A percentile compares a stretch with the other conserved stretches of the same genome.
Conservation (phyloP, 768 basidiomycete species). For the Grammothele lineata region DNA sequence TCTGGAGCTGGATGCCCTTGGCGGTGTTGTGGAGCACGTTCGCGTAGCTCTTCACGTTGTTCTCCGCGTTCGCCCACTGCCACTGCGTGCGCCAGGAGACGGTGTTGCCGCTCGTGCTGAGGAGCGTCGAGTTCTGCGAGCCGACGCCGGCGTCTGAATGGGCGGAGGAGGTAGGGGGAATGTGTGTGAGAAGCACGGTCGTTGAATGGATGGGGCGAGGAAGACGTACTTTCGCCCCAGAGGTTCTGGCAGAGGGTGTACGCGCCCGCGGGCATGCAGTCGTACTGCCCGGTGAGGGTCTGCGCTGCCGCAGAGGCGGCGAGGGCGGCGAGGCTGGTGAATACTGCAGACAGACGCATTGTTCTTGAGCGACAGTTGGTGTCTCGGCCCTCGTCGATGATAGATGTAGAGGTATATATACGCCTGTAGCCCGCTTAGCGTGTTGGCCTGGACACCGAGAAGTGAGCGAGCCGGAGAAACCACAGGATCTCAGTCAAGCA, state of each 20-base stretch:
- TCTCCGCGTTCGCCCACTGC: constrained; percentile 46
- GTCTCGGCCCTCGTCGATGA: no score
- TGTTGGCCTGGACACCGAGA: no score
- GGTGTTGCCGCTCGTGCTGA: constrained; percentile 32
- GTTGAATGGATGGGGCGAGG: background rate
- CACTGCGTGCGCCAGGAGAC: constrained; percentile 53
- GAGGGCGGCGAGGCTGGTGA: constrained; percentile 9
- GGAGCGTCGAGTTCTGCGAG: constrained; percentile 44
- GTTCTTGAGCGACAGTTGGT: background rate
- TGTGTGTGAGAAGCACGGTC: no score
- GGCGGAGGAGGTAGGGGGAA: background rate
- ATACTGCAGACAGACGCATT: constrained; percentile 7
- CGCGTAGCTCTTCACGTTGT: constrained; percentile 56
- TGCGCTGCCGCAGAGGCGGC: constrained; percentile 26
- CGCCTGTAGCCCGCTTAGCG: no score
- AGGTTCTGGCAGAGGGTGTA: constrained; percentile 56
- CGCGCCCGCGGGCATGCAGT: constrained; percentile 42
- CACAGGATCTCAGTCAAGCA: no score
- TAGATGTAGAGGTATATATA: no score
- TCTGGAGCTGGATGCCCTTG: constrained; percentile 46
- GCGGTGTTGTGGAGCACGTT: constrained; percentile 43
- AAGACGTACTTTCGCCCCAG: constrained; percentile 42
- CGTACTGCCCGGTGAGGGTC: constrained; percentile 41
- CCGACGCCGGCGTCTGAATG: constrained; percentile 40
- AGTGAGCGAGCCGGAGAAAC: no score